A percentile compares a stretch with the other conserved stretches of the same genome.
These are phyloP conservation scores for Tilletiopsis washingtonensis DNA, from an alignment of 1,284 basidiomycete species.

Conservation along the genomic window DNA sequence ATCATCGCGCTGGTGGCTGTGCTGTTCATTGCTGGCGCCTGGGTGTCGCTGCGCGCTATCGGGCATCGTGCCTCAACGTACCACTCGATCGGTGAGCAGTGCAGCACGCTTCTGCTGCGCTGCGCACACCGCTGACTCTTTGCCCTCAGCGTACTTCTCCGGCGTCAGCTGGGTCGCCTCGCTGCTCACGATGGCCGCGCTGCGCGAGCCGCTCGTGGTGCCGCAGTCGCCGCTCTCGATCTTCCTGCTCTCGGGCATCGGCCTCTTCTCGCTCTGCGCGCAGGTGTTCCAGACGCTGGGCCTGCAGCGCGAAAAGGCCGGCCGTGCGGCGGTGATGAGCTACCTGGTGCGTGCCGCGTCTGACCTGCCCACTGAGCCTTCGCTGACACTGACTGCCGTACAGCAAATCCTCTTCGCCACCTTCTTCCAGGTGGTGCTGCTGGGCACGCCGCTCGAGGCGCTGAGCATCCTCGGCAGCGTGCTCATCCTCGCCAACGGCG, in stretches of 20 bases:
- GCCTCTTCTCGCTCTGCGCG: conserved; percentile 2
- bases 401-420: conserved; percentile 7
- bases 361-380: neutral
- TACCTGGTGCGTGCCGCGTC: conserved; percentile 6
- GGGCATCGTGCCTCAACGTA: conserved; percentile 4
- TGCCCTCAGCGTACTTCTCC: conserved; percentile 6
- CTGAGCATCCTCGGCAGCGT: neutral
- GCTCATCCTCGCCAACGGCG: conserved; percentile 5
- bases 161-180: conserved; percentile 3
- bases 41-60: conserved; percentile 3
- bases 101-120: neutral
- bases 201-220: conserved; percentile 1
- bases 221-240: neutral
- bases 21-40: conserved; percentile 2
- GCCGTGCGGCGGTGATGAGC: conserved; percentile 19
- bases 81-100: conserved; percentile 2
- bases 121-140: neutral
- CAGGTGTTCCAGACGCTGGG: conserved; percentile 17
- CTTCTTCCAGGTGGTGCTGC: conserved; percentile 2
- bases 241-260: conserved; percentile 1
- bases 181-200: neutral
- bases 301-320: conserved; percentile 17
- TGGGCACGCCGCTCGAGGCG: conserved; percentile 5
- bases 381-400: too few relatives aligned
- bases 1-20: conserved; percentile 2